Evolutionary conservation across 2,329 filamentous ascomycete species (phyloP), one percentile per base, ranked within the genome.

Genomic region (Trichoderma aggressivum): DNA sequence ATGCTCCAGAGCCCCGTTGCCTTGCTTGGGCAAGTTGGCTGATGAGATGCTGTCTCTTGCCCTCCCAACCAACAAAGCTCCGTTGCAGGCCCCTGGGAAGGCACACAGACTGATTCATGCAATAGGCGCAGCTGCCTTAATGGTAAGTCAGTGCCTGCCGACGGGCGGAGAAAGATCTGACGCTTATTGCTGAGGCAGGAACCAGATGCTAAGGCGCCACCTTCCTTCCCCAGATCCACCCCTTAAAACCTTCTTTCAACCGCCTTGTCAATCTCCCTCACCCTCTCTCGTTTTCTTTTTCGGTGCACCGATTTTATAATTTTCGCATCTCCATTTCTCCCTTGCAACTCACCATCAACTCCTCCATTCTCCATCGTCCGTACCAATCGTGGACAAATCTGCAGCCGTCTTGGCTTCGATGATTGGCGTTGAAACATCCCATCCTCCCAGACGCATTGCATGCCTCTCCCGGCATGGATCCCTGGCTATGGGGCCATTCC

Each of bases 231-330:
- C 56, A 70, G 68, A 66, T 71, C 70, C 47, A 30, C 66, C 59
- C 58, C 26, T 21, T n/a, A 28, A 56, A 73, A 73, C 71, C 71
- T 73, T 73, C 70, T 73, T 73, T 71, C 70, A 64, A 73, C 71
- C 16, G 50, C 69, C 43, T 32, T 34, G 50, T 39, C 11, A 47
- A 12, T 39, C 56, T 36, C 56, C 47, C 32, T 34, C 61, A 63
- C 32, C 26, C 58, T 43, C 30, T 58, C 21, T 21, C 39, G 43
- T 28, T 24, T 24, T 47, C 24, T 26, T 10, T 28, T 36, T 32
- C 14, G n/a, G n/a, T n/a, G n/a, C n/a, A n/a, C 36, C 7, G 7
- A 5, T 43, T 26, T n/a, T 16, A 43, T 12, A 24, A 28, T 28
- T n/a, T 28, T n/a, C 1, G 28, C 62, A 36, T 10, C 53, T 28